Evolutionary conservation across 2,329 filamentous ascomycete species (phyloP).

Genomic region (Fusarium haematococcum): DNA sequence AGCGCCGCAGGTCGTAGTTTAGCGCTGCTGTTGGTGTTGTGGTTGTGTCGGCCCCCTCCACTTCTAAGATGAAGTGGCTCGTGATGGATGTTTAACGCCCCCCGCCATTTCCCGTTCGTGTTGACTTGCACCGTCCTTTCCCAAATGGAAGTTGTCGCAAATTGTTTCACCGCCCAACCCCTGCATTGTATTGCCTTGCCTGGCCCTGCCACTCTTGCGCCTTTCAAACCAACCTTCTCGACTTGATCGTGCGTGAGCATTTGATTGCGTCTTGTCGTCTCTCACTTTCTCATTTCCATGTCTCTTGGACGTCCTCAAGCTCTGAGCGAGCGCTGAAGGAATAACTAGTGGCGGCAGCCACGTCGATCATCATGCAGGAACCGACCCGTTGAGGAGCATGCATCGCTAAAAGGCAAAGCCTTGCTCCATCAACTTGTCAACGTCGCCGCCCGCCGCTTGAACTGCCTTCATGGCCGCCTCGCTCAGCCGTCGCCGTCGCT

Average conservation of each 20-base stretch:
- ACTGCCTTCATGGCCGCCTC: conserved; percentile 78
- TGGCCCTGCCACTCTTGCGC: neutral
- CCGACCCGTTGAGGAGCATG: conserved; percentile 5
- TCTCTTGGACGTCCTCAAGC: neutral
- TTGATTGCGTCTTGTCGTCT: neutral
- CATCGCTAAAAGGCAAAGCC: conserved; percentile 56
- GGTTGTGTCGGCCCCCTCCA: neutral
- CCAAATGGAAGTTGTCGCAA: neutral
- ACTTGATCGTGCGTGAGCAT: neutral
- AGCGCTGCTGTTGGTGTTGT: neutral
- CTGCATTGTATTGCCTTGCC: neutral
- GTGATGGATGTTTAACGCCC: conserved; percentile 19
- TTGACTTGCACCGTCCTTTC: neutral
- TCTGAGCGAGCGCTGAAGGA: neutral
- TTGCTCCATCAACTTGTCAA: conserved; percentile 64
- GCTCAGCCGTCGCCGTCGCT: conserved; percentile 76
- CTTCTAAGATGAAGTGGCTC: conserved; percentile 6
- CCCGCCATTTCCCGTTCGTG: neutral
- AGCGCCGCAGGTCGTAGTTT: neutral
- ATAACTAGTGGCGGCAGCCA: conserved; percentile 8
- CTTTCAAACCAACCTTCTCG: neutral
- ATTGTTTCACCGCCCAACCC: neutral
- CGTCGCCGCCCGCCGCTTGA: conserved; percentile 76
- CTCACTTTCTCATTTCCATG: neutral
- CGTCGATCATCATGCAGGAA: conserved; percentile 24